These are phyloP conservation scores for thale cress (Arabidopsis thaliana) DNA, from an alignment of 345 rosid genomes.

Conservation along the genomic window DNA sequence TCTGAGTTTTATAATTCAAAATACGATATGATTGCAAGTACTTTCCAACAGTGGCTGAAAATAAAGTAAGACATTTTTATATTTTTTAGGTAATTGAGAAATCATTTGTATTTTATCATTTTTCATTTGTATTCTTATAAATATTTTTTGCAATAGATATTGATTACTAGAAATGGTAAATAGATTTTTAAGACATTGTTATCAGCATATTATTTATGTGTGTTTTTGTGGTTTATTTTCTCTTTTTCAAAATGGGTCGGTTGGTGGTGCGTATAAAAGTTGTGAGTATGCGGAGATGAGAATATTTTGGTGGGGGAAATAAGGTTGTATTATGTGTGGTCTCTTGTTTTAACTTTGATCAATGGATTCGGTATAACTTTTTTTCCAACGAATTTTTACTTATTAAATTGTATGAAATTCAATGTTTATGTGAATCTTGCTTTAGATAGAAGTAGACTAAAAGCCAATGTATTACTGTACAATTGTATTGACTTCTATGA, in stretches of 20 bases:
- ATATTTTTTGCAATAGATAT: no score
- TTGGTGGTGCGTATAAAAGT: constrained; percentile 40
- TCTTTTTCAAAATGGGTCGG: constrained; percentile 20
- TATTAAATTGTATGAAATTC: not conserved
- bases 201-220: not conserved
- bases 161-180: not conserved
- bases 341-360: constrained; percentile 12
- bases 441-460: not conserved
- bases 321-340: constrained; percentile 36
- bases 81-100: no score
- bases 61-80: no score
- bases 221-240: not conserved
- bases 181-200: not conserved
- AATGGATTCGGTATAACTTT: constrained; percentile 28
- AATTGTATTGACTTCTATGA: constrained; percentile 2
- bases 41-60: not conserved
- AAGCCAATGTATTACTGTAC: not conserved
- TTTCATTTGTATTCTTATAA: no score
- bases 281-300: constrained; percentile 32
- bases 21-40: not conserved
- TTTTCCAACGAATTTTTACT: not conserved
- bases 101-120: no score
- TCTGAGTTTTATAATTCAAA: constrained; percentile 3
- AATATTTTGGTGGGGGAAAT: constrained; percentile 36
- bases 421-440: constrained; percentile 6